Percentiles rank a stretch among this genome's conserved stretches.
phyloP scores from a whole-genome alignment of 768 basidiomycete genomes.

The Rhizopogon vinicolor region DNA sequence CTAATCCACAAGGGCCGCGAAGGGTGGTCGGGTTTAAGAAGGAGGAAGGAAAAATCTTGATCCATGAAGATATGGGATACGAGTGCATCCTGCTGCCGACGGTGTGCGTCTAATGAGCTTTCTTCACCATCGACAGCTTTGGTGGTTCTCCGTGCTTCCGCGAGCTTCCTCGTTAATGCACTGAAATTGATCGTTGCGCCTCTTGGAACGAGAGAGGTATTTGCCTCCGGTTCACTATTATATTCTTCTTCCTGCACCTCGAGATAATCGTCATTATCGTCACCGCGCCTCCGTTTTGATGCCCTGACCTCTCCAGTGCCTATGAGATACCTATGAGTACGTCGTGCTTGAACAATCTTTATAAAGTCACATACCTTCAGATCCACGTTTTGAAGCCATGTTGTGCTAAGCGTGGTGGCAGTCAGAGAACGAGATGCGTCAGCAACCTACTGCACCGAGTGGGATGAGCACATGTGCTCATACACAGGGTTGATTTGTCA shows the following conservation, averaged over 20 bases:
- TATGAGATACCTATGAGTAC: neutral
- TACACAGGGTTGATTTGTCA: slow-evolving; percentile 16
- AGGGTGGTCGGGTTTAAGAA: slow-evolving; percentile 86
- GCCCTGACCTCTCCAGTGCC: slow-evolving; percentile 19
- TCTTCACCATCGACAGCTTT: slow-evolving; percentile 36
- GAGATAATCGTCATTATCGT: slow-evolving; percentile 53
- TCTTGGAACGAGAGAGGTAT: slow-evolving; percentile 51
- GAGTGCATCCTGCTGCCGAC: slow-evolving; percentile 68
- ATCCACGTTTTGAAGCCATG: slow-evolving; percentile 36
- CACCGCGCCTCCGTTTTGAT: slow-evolving; percentile 40
- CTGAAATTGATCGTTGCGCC: slow-evolving; percentile 85
- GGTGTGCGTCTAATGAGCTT: slow-evolving; percentile 57
- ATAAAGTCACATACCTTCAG: slow-evolving; percentile 29
- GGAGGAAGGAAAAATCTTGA: slow-evolving; percentile 83
- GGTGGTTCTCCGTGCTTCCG: slow-evolving; percentile 48
- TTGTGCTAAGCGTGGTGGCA: neutral
- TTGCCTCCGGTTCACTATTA: slow-evolving; percentile 24
- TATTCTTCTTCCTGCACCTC: slow-evolving; percentile 53
- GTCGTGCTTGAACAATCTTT: neutral
- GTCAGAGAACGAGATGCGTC: neutral
- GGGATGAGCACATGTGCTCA: neutral
- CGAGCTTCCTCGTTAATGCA: slow-evolving; percentile 76
- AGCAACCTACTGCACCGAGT: neutral
- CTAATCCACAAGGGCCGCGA: slow-evolving; percentile 96
- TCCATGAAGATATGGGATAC: slow-evolving; percentile 82